These are phyloP conservation scores for Panaeolus papilionaceus DNA, from an alignment of 768 basidiomycete genomes.

Conservation along the genomic window DNA sequence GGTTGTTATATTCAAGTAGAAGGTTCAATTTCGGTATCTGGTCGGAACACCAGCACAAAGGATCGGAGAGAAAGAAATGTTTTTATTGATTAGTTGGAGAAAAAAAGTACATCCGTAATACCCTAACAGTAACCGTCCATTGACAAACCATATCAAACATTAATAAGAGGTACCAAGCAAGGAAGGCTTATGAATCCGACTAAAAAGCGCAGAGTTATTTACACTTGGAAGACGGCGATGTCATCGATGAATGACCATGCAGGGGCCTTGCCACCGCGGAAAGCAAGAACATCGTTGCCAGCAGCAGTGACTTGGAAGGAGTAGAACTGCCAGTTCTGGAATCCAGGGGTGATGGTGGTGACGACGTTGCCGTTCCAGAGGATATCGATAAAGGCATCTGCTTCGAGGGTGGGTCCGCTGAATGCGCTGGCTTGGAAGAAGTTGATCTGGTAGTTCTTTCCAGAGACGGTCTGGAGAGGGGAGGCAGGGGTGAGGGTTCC, in stretches of 20 bases:
- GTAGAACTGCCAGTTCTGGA: constrained; percentile 43
- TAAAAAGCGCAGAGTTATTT: not conserved
- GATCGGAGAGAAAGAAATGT: not conserved
- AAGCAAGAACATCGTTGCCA: constrained; percentile 44
- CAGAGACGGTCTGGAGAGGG: constrained; percentile 41
- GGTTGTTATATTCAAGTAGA: too few species aligned
- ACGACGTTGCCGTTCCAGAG: constrained; percentile 49
- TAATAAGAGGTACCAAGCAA: not conserved
- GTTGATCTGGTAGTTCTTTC: constrained; percentile 44
- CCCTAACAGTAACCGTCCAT: not conserved
- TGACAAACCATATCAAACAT: not conserved
- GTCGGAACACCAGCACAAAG: too few species aligned
- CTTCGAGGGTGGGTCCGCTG: constrained; percentile 39
- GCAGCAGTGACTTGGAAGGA: constrained; percentile 40
- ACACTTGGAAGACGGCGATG: constrained; percentile 36
- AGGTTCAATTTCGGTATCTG: too few species aligned
- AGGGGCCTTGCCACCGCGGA: constrained; percentile 51
- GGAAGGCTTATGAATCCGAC: not conserved
- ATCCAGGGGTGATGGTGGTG: constrained; percentile 42
- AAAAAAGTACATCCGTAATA: constrained; percentile 9
- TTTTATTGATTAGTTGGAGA: not conserved
- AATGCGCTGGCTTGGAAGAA: constrained; percentile 51
- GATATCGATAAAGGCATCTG: constrained; percentile 43
- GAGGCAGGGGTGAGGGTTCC: constrained; percentile 44
- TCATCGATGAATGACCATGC: constrained; percentile 59